Evolutionary conservation across 139 green algal genomes (phyloP).

Genomic region (Micractinium sp.): DNA sequence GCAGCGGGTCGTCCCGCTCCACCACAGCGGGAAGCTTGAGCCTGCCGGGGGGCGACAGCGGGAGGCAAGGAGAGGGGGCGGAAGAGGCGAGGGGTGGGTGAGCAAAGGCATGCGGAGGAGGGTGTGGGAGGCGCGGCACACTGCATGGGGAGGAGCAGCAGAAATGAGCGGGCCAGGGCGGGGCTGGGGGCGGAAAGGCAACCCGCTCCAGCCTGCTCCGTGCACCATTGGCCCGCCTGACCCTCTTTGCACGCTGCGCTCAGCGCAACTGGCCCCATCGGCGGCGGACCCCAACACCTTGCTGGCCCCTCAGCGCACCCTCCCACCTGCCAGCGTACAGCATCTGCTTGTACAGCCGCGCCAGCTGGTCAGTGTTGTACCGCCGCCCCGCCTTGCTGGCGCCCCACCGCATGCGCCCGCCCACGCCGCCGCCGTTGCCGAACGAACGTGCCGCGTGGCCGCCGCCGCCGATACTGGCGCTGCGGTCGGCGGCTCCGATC

Average conservation of each 20-base stretch:
- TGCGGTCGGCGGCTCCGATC: slow-evolving; percentile 4
- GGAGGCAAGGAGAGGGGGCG: too few relatives aligned
- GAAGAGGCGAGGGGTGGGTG: background rate
- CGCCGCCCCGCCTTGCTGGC: slow-evolving; percentile 6
- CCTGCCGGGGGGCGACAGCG: too few relatives aligned
- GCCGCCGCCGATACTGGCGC: background rate
- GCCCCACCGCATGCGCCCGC: slow-evolving; percentile 30
- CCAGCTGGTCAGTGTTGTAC: slow-evolving; percentile 46
- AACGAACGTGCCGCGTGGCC: background rate
- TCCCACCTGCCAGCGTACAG: slow-evolving; percentile 41
- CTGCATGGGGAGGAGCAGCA: too few relatives aligned
- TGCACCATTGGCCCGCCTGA: too few relatives aligned
- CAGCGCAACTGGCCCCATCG: too few relatives aligned
- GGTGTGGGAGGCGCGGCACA: background rate
- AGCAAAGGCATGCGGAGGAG: background rate
- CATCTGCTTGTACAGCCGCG: slow-evolving; percentile 43
- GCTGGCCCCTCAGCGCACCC: background rate
- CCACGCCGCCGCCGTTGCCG: slow-evolving; percentile 17
- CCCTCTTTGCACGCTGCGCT: too few relatives aligned
- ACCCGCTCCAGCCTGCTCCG: too few relatives aligned
- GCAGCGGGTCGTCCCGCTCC: slow-evolving; percentile 43
- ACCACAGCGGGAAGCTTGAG: slow-evolving; percentile 44
- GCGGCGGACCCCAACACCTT: too few relatives aligned
- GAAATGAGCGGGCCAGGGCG: too few relatives aligned
- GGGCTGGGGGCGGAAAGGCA: too few relatives aligned